These are phyloP conservation scores for Xylaria venustula DNA, from an alignment of 495 filamentous ascomycete genomes.

Conservation along the genomic window DNA sequence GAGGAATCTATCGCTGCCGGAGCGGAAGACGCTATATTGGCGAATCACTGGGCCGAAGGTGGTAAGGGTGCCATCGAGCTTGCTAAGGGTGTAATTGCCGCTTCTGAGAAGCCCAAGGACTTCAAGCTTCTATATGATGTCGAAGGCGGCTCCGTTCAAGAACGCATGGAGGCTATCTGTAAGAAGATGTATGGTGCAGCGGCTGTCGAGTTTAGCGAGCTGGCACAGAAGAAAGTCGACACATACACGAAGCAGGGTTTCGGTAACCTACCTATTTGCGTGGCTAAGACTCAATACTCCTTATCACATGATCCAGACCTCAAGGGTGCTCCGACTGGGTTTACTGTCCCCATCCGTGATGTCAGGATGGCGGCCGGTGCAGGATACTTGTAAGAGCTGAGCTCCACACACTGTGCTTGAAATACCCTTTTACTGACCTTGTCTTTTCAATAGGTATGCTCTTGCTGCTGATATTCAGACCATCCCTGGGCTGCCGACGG, in stretches of 20 bases:
- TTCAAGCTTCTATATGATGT: constrained; percentile 86
- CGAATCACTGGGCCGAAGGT: constrained; percentile 97
- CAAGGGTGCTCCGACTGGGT: constrained; percentile 95
- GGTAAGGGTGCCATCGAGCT: constrained; percentile 88
- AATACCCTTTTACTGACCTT: neutral
- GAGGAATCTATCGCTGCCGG: constrained; percentile 92
- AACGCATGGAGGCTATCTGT: constrained; percentile 89
- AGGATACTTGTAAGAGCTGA: constrained; percentile 71
- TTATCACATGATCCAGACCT: constrained; percentile 90
- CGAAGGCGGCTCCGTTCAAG: constrained; percentile 70
- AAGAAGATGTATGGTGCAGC: constrained; percentile 91
- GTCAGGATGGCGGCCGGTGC: constrained; percentile 91
- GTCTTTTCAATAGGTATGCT: constrained; percentile 67
- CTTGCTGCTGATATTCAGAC: constrained; percentile 97
- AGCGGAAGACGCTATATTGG: constrained; percentile 87
- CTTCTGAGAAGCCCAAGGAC: constrained; percentile 80
- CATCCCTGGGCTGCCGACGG: constrained; percentile 92
- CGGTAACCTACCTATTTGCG: constrained; percentile 87
- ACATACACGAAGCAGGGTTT: constrained; percentile 92
- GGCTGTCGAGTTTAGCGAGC: constrained; percentile 88
- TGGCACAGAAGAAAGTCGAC: constrained; percentile 93
- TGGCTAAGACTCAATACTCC: constrained; percentile 98
- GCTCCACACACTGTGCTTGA: neutral
- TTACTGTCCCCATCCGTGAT: constrained; percentile 92
- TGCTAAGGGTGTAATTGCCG: constrained; percentile 80